phyloP scores from a whole-genome alignment of 176 grass and related monocot genomes.

The Poa pratensis region DNA sequence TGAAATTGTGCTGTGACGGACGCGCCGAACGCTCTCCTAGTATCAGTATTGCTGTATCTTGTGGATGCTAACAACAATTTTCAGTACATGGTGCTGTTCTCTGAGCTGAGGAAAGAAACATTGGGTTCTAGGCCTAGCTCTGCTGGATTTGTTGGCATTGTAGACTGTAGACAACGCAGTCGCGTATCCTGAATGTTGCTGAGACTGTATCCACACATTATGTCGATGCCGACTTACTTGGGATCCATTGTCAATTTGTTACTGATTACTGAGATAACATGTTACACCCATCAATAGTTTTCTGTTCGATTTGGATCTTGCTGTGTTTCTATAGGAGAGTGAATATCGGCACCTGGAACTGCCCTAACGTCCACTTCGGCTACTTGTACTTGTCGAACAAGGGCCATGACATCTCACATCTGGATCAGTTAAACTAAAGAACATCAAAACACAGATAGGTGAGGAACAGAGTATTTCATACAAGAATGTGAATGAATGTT shows the following conservation, averaged over 20 bases:
- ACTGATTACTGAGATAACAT: not conserved
- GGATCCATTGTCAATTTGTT: not conserved
- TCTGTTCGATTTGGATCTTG: not conserved
- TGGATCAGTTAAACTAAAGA: too few relatives aligned
- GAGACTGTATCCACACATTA: not conserved
- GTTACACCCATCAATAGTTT: not conserved
- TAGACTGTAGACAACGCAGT: not conserved
- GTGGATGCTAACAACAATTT: constrained; percentile 47
- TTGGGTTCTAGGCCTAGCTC: not conserved
- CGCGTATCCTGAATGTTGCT: constrained; percentile 1
- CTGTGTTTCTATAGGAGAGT: not conserved
- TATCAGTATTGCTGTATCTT: constrained; percentile 34
- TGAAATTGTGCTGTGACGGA: not conserved
- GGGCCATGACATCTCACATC: too few relatives aligned
- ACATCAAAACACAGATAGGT: too few relatives aligned
- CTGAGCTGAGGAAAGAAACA: not conserved
- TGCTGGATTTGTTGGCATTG: constrained; percentile 20
- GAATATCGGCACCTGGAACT: not conserved
- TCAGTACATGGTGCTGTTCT: constrained; percentile 1
- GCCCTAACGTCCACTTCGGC: too few relatives aligned
- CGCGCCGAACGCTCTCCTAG: not conserved
- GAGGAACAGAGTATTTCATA: too few relatives aligned
- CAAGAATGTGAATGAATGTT: too few relatives aligned
- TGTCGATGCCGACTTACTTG: not conserved
- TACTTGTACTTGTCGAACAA: too few relatives aligned